Base-by-base conservation (phyloP, 225 moss, liverwort and hornwort genomes). In the Thuidium tamariscinum region DNA sequence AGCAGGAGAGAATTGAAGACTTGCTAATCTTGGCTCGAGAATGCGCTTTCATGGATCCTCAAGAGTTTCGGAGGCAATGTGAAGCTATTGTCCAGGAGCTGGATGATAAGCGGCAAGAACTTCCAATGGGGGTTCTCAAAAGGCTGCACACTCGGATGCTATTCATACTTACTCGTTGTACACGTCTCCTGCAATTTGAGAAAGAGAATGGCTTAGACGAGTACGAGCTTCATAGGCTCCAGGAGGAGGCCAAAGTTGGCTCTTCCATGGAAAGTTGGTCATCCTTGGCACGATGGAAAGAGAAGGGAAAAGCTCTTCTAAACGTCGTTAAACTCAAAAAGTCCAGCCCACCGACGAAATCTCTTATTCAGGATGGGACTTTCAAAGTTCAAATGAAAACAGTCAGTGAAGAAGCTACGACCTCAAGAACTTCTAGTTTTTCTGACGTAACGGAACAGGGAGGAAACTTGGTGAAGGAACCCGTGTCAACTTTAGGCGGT, bases 31-130 rank as follows among this genome's bases (percentile, higher is more conserved):
- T 98, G 93, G 95, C 98, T 86, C 95, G 93, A 27, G 88, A 94
- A 72, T 98, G 95, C 86, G 94, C 95, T 37, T 83, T 92, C 18
- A 98, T 98, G 98, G 93, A 93, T 73, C 90, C 95, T 65, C 82
- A 92, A 83, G 93, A 93, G 82, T 98, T 98, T 87, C 93, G 95
- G 85, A 94, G 92, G 89, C 95, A 95, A 51, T 98, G 98, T 92
- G 98, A 98, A 87, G 93, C 91, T 70, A 94, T 98, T 81, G 98
- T 98, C n/a, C 96, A 97, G 91, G 98, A 96, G 26, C 94, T 98
- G 66, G 98, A 98, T 89, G 98, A 98, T 90, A 97, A 93, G 88
- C 95, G 98, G 74, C 98, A 98, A 91, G 92, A 95, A 75, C 95
- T 98, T 80, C 93, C 91, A n/a, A 95, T 98, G 94, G 98, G 98